phyloP scores from a whole-genome alignment of 208 protist species.

The Wallacemonas sp. region DNA sequence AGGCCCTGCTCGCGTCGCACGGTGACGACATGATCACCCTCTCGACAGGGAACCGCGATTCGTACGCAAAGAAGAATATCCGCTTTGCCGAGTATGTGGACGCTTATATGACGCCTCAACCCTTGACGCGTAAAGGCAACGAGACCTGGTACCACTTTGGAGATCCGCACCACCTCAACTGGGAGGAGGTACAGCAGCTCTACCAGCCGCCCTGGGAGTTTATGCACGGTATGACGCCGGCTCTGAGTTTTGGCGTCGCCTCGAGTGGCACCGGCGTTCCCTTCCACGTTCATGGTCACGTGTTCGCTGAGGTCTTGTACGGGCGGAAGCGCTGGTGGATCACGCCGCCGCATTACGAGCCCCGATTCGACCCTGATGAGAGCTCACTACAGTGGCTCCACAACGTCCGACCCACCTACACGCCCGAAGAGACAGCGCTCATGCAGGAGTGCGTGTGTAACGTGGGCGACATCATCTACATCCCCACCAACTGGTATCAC shows the following conservation, averaged over 20 bases:
- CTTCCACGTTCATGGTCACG: conserved; percentile 52
- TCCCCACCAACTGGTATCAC: conserved; percentile 45
- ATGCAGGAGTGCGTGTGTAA: conserved; percentile 36
- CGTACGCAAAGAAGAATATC: conserved; percentile 27
- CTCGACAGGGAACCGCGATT: conserved; percentile 42
- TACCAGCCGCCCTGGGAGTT: conserved; percentile 29
- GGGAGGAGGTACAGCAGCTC: conserved; percentile 18
- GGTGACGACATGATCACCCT: conserved; percentile 30
- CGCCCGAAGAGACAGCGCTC: neutral
- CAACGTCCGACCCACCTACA: conserved; percentile 18
- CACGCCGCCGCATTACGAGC: conserved; percentile 17
- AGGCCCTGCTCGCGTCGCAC: conserved; percentile 28
- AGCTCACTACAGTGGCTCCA: conserved; percentile 34
- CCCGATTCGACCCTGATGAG: conserved; percentile 30
- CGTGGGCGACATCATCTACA: conserved; percentile 42
- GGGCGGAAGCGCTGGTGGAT: conserved; percentile 47
- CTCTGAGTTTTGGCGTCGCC: conserved; percentile 46
- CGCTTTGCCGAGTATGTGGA: conserved; percentile 22
- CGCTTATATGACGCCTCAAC: conserved; percentile 20
- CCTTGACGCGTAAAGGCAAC: conserved; percentile 14
- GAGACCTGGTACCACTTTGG: conserved; percentile 48
- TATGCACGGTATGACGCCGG: conserved; percentile 14
- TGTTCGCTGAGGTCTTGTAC: conserved; percentile 48
- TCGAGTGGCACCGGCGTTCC: conserved; percentile 43
- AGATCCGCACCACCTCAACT: conserved; percentile 30